Evolutionary conservation across 805 yeast genomes (phyloP).

Genomic region (Starmerella floricola): DNA sequence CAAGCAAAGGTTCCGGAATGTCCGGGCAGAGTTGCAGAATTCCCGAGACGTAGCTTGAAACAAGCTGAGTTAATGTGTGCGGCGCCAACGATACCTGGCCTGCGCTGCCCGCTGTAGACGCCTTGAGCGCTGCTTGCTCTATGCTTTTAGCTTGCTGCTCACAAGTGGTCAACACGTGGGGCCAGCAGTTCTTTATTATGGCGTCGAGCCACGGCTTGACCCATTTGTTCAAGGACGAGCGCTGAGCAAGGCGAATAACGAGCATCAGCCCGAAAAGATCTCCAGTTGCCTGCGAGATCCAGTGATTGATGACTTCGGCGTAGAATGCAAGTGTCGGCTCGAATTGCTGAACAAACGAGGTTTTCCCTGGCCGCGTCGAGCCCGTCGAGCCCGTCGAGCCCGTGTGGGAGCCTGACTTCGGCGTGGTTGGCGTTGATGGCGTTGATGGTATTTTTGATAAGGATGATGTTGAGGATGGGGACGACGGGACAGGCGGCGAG

Average conservation of each 20-base stretch:
- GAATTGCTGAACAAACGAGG: slow-evolving; percentile 5
- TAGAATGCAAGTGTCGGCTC: slow-evolving; percentile 11
- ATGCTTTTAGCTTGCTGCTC: slow-evolving; percentile 68
- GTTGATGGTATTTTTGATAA: no score
- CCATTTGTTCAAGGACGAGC: slow-evolving; percentile 60
- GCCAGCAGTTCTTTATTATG: slow-evolving; percentile 67
- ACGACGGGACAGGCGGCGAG: no score
- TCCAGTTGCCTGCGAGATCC: slow-evolving; percentile 12
- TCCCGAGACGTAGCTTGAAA: slow-evolving; percentile 60
- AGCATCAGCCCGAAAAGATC: slow-evolving; percentile 73
- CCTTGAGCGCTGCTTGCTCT: slow-evolving; percentile 39
- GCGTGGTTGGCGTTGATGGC: no score
- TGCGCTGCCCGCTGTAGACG: slow-evolving; percentile 15
- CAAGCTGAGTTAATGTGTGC: slow-evolving; percentile 62
- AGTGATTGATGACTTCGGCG: slow-evolving; percentile 2
- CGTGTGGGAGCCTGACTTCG: no score
- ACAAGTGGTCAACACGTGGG: slow-evolving; percentile 62
- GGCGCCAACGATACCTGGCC: slow-evolving; percentile 29
- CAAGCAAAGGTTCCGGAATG: slow-evolving; percentile 51
- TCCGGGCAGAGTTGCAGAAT: slow-evolving; percentile 43
- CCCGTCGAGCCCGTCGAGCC: no score
- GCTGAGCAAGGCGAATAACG: slow-evolving; percentile 61
- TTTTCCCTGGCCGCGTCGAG: background rate
- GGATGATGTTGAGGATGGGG: no score
- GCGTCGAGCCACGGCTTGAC: slow-evolving; percentile 41